These are phyloP conservation scores for Aspergillus panamensis DNA, from an alignment of 495 filamentous ascomycete genomes.

Conservation along the genomic window DNA sequence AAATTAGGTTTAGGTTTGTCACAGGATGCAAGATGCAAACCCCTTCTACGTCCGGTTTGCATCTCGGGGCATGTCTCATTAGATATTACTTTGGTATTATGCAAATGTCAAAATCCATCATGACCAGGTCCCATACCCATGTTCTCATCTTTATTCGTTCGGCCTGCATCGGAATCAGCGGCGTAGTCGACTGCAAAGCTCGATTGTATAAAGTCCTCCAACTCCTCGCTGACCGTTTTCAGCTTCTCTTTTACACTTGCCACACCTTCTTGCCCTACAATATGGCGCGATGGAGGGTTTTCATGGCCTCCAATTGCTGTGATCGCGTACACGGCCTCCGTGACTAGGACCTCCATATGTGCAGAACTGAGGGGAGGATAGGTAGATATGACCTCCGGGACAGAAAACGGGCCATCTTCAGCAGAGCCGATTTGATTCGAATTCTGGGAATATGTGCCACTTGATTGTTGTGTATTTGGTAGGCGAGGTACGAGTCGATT, in stretches of 20 bases:
- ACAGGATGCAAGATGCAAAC: too few species aligned
- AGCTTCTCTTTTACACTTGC: constrained; percentile 91
- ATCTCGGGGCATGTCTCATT: neutral
- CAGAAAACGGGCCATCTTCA: constrained; percentile 42
- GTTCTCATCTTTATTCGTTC: constrained; percentile 24
- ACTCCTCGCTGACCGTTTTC: constrained; percentile 91
- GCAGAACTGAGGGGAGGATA: constrained; percentile 65
- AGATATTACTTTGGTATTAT: constrained; percentile 5
- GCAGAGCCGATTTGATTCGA: constrained; percentile 29
- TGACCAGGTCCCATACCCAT: constrained; percentile 14
- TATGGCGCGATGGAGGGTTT: constrained; percentile 91
- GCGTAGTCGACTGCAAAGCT: constrained; percentile 80
- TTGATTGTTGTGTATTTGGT: constrained; percentile 25
- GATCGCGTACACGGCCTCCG: constrained; percentile 89
- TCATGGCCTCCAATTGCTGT: constrained; percentile 90
- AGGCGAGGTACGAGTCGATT: constrained; percentile 64
- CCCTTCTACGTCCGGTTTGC: neutral
- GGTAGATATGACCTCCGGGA: constrained; percentile 59
- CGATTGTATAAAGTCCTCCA: constrained; percentile 92
- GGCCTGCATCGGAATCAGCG: constrained; percentile 31
- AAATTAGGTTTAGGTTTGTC: too few species aligned
- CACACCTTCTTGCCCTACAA: constrained; percentile 88
- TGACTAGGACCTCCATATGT: constrained; percentile 64
- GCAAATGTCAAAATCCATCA: constrained; percentile 13
- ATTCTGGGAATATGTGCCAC: constrained; percentile 22